phyloP scores from a whole-genome alignment of 2,329 filamentous ascomycete species.

The Fusarium lateritium region DNA sequence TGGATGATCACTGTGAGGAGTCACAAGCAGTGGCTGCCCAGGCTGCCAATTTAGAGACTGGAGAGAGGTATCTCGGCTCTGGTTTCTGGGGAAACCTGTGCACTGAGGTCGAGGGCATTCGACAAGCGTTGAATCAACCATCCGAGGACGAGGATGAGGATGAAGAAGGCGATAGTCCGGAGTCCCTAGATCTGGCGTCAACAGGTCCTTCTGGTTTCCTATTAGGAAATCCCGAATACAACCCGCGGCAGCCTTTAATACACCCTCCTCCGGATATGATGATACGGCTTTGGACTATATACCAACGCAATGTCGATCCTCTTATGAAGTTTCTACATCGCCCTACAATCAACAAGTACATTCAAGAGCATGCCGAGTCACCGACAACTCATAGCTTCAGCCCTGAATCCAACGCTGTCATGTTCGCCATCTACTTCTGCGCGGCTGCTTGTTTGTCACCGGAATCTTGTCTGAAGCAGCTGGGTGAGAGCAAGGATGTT shows the following conservation, averaged over 20 bases:
- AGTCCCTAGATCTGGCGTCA: constrained; percentile 46
- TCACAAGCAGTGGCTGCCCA: constrained; percentile 29
- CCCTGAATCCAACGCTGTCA: constrained; percentile 54
- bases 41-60: constrained; percentile 40
- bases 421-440: constrained; percentile 62
- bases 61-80: constrained; percentile 57
- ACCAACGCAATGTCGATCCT: constrained; percentile 60
- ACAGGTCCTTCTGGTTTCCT: constrained; percentile 49
- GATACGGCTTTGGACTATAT: constrained; percentile 54
- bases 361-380: constrained; percentile 49
- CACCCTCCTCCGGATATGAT: constrained; percentile 59
- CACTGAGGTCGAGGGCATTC: constrained; percentile 61
- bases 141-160: constrained; percentile 58
- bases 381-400: constrained; percentile 32
- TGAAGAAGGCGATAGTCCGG: constrained; percentile 52
- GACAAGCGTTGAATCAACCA: constrained; percentile 60
- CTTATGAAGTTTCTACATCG: constrained; percentile 62
- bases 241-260: constrained; percentile 32
- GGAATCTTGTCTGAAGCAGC: constrained; percentile 49
- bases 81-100: constrained; percentile 63
- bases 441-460: constrained; percentile 55
- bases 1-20: constrained; percentile 35
- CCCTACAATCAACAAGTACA: constrained; percentile 54
- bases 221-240: constrained; percentile 48
- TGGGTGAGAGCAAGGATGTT: constrained; percentile 55